Base-by-base conservation (phyloP, 805 yeast species). In the Hemisphaericaspora nanyangensis region DNA sequence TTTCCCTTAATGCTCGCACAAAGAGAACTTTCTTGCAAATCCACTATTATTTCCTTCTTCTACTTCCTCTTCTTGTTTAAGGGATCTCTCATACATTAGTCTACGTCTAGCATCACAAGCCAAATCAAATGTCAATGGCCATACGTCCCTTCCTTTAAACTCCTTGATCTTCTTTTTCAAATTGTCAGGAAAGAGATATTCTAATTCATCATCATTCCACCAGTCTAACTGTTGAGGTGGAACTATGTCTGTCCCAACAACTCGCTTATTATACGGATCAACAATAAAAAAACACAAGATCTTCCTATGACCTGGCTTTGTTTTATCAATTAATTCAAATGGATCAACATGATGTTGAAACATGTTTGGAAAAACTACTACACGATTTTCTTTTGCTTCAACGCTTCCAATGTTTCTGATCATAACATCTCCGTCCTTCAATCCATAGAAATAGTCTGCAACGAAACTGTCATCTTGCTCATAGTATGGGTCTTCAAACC, bases 271-370 rank as follows among this genome's bases (percentile, higher is more conserved):
- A 39, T 50, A 38, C 1, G 71, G 72, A 38, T 66, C 71, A n/a
- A 57, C 60, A 3, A 68, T 16, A 38, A 68, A 68, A 42, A 65
- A 65, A 37, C 71, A 64, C 36, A 68, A 47, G 22, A 68, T 67
- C 42, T 63, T 63, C 22, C 72, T 47, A 43, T 57, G 59, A 2
- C 74, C 74, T 0, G 57, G 52, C 40, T 58, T 66, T 6, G 62
- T 36, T 40, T 49, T 49, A 43, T 68, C 73, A 10, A 37, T 35
- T 45, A 68, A 58, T 37, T 60, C 57, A 47, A 68, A 68, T 6
- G 61, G 54, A 38, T 61, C 65, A 10, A 68, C 72, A 37, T 59
- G 64, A 43, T 67, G 72, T 43, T 68, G 74, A 35, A 39, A 59
- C 7, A 38, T 33, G 46, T 68, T 68, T 5, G 74, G 73, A 42